phyloP scores from a whole-genome alignment of 495 filamentous ascomycete species.

The Neurospora discreta region DNA sequence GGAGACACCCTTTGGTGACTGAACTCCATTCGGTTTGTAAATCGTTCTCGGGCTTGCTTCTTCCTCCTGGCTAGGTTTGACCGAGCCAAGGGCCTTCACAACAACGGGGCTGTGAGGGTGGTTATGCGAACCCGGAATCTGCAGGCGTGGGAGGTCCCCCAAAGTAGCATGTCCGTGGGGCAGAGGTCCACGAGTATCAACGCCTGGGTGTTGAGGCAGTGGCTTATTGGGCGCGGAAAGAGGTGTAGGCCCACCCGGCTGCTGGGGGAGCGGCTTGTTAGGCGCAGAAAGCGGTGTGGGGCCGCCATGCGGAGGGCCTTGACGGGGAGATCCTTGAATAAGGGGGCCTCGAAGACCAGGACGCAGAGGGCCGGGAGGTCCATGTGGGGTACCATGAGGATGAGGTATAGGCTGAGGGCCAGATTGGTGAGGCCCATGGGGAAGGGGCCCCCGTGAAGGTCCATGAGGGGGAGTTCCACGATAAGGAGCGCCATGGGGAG shows the following conservation, averaged over 20 bases:
- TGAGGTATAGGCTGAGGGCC: constrained; percentile 1
- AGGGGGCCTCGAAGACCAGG: neutral
- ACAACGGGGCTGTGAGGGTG: neutral
- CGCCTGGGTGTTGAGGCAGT: neutral
- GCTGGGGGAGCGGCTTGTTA: neutral
- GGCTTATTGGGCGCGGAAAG: neutral
- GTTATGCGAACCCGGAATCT: neutral
- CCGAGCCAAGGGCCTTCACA: neutral
- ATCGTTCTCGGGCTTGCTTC: neutral
- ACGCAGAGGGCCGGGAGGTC: neutral
- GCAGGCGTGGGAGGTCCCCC: constrained; percentile 1
- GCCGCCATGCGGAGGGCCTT: neutral
- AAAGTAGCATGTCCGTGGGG: neutral
- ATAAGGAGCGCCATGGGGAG: too few species aligned
- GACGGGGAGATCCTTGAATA: constrained; percentile 5
- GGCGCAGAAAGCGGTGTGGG: constrained; percentile 1
- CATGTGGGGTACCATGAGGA: constrained; percentile 3
- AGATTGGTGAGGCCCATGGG: constrained; percentile 2
- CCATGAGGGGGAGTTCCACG: too few species aligned
- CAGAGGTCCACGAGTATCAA: neutral
- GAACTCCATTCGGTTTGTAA: neutral
- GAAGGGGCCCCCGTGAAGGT: neutral
- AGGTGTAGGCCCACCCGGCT: constrained; percentile 1
- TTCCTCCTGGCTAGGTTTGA: neutral
- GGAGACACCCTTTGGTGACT: neutral